Evolutionary conservation across 805 yeast genomes (phyloP).

Genomic region (Pichia californica): DNA sequence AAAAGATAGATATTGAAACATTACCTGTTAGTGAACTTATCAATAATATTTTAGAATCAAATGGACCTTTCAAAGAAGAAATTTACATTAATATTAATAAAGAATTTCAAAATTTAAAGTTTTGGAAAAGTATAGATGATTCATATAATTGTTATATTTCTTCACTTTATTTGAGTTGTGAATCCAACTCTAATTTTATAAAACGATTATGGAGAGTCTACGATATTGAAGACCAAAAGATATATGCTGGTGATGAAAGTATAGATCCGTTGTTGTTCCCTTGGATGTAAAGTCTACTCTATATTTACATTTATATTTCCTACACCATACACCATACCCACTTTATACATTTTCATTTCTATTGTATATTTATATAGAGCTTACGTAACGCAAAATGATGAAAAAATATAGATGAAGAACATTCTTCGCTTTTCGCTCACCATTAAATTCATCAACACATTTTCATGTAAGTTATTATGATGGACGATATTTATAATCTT

Average conservation of each 20-base stretch:
- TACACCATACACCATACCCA: too few relatives aligned
- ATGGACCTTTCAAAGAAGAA: neutral
- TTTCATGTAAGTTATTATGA: too few relatives aligned
- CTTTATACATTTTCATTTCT: too few relatives aligned
- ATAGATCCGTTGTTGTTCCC: slow-evolving; percentile 3
- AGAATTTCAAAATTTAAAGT: neutral
- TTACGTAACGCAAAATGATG: neutral
- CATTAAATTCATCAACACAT: too few relatives aligned
- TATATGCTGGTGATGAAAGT: neutral
- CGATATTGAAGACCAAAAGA: neutral
- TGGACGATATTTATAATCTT: too few relatives aligned
- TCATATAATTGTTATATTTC: too few relatives aligned
- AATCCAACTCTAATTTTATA: neutral
- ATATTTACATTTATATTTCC: too few relatives aligned
- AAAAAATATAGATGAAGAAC: neutral
- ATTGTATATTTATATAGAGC: too few relatives aligned
- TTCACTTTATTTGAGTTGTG: too few relatives aligned
- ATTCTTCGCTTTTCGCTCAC: neutral
- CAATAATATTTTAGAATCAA: too few relatives aligned
- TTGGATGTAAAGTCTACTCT: neutral
- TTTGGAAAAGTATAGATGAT: neutral
- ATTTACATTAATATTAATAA: neutral
- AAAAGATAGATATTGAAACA: neutral
- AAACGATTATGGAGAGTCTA: slow-evolving; percentile 3
- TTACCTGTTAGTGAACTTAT: neutral